A percentile compares a stretch with the other conserved stretches of the same genome.
phyloP scores from a whole-genome alignment of 192 early-diverging fungal species.

The Pecoramyces ruminantium region DNA sequence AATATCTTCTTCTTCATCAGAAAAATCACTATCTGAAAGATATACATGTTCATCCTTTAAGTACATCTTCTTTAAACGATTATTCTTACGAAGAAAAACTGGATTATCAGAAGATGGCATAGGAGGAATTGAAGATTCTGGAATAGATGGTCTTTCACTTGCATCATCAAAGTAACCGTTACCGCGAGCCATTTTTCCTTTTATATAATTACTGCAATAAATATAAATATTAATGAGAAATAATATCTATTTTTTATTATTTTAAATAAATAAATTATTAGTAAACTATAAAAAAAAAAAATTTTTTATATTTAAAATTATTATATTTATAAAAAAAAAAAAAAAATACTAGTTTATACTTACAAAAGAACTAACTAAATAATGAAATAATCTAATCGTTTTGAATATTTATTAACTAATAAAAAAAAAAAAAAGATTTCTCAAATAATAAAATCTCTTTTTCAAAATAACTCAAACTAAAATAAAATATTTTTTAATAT shows the following conservation, averaged over 20 bases:
- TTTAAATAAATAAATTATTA: no score
- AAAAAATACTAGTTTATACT: no score
- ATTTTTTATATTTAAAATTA: no score
- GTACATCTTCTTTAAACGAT: background rate
- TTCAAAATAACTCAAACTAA: background rate
- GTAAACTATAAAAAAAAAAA: no score
- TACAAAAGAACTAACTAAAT: background rate
- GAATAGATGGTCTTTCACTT: background rate
- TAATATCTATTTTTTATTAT: background rate
- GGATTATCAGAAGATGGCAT: background rate
- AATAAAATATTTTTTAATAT: no score
- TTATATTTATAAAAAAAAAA: no score
- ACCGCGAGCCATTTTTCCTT: background rate
- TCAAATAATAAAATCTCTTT: background rate
- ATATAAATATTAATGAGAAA: background rate
- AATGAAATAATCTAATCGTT: background rate
- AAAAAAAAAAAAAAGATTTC: background rate
- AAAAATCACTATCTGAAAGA: background rate
- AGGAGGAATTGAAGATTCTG: background rate
- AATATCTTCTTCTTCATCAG: background rate
- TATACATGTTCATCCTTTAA: background rate
- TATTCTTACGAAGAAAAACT: background rate
- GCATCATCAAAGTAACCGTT: background rate
- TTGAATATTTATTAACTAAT: background rate
- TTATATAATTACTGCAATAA: background rate